Percentiles rank a stretch among this genome's conserved stretches.
phyloP scores from a whole-genome alignment of 2,329 filamentous ascomycete species.

The Nemania abortiva region DNA sequence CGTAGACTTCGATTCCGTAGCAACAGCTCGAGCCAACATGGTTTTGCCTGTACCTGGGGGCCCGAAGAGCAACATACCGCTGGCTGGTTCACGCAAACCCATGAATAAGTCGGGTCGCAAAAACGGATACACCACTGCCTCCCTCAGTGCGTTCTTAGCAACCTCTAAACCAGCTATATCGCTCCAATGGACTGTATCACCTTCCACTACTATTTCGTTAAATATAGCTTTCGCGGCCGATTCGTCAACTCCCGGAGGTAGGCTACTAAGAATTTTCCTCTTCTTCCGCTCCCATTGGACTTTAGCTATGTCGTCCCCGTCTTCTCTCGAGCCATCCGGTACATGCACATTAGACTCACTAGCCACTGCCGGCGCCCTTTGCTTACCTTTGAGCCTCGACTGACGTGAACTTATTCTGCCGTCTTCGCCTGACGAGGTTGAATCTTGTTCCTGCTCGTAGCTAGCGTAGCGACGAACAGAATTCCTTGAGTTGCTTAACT shows the following conservation, averaged over 20 bases:
- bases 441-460: slow-evolving; percentile 37
- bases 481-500: slow-evolving; percentile 47
- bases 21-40: slow-evolving; percentile 94
- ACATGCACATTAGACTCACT: slow-evolving; percentile 62
- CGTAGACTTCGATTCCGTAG: slow-evolving; percentile 92
- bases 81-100: slow-evolving; percentile 91
- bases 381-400: slow-evolving; percentile 52
- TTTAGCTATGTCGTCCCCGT: slow-evolving; percentile 56
- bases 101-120: slow-evolving; percentile 95
- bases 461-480: slow-evolving; percentile 33
- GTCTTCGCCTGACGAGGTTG: slow-evolving; percentile 45
- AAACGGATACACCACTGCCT: slow-evolving; percentile 97
- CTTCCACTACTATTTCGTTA: slow-evolving; percentile 94
- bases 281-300: slow-evolving; percentile 72
- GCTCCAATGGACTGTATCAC: slow-evolving; percentile 93
- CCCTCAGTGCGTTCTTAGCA: slow-evolving; percentile 91
- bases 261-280: slow-evolving; percentile 75
- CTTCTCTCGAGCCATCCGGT: slow-evolving; percentile 59
- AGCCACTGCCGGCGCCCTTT: slow-evolving; percentile 56
- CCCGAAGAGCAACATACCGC: slow-evolving; percentile 95
- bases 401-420: slow-evolving; percentile 28
- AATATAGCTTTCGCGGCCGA: slow-evolving; percentile 89
- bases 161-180: slow-evolving; percentile 92
- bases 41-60: slow-evolving; percentile 99
- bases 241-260: slow-evolving; percentile 86